These are phyloP conservation scores for Glycine latifolia DNA, from an alignment of 306 rosid species.

Conservation along the genomic window DNA sequence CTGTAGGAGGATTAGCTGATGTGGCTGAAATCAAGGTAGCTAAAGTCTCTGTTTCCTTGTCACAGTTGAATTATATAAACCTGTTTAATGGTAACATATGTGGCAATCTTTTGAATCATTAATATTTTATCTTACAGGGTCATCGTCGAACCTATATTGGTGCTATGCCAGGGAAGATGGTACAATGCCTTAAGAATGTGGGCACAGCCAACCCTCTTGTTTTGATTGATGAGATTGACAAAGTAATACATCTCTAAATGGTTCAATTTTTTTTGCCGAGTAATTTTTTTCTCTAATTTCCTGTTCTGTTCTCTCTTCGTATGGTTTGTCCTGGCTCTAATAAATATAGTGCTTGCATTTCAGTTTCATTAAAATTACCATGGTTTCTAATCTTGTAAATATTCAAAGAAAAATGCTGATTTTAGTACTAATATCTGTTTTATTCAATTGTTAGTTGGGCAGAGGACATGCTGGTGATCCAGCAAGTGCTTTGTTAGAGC, in stretches of 20 bases:
- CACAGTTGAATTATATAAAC: conserved; percentile 30
- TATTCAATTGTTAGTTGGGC: conserved; percentile 80
- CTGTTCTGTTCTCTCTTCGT: too few relatives aligned
- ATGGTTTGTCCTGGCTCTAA: background rate
- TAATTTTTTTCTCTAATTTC: conserved; percentile 30
- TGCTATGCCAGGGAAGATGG: conserved; percentile 99
- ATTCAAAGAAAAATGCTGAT: background rate
- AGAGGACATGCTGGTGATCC: conserved; percentile 99
- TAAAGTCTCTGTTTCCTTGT: conserved; percentile 34
- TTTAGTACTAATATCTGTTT: conserved; percentile 44
- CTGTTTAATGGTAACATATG: conserved; percentile 15
- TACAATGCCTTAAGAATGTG: conserved; percentile 96
- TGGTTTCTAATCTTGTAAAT: conserved; percentile 1
- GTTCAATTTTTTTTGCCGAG: conserved; percentile 40
- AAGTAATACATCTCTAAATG: conserved; percentile 60
- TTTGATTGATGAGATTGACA: conserved; percentile 97
- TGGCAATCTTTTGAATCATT: conserved; percentile 32
- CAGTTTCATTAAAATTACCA: conserved; percentile 17
- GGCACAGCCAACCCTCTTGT: conserved; percentile 98
- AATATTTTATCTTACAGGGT: conserved; percentile 68
- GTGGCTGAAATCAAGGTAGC: conserved; percentile 99
- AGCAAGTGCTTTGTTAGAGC: conserved; percentile 99
- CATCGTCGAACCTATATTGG: conserved; percentile 99
- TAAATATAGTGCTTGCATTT: conserved; percentile 21
- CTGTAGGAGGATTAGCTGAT: conserved; percentile 98